Base-by-base conservation (phyloP, 2,329 filamentous ascomycete species). In the Verticillium longisporum region DNA sequence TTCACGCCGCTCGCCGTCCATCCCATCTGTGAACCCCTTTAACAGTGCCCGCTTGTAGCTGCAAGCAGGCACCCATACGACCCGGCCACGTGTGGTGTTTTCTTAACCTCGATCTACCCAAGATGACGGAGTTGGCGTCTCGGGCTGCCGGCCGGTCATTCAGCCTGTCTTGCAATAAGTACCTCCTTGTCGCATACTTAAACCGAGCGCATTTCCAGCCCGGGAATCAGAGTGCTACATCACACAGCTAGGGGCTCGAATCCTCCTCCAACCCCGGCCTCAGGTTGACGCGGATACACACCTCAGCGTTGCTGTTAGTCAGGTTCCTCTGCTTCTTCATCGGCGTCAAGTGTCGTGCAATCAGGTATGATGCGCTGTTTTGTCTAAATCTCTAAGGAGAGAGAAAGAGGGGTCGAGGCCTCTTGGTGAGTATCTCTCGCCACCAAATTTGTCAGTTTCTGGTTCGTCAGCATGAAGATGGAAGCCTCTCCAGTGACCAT, bases 201-300 rank as follows among this genome's bases (percentile, higher is more conserved):
- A 37, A 56, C 33, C 33, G 34, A 37, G 34, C 7, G 37, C 37
- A 58, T 45, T 56, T 58, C 21, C 21, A 34, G 45, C 36, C 55
- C 50, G 13, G 13, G 21, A 45, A 13, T 33, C 45, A 32, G 57
- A n/a, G 63, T 64, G 57, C 37, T 54, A 61, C 63, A 63, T 63
- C n/a, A 45, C 61, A 64, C 63, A 34, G 50, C 57, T 37, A 45
- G 37, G 45, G 18, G 6, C 11, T 6, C 45, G 10, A 9, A 4
- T 26, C 45, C 10, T 50, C 18, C 3, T 50, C 45, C 45, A 26
- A n/a, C 18, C 45, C 18, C 7, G 18, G 18, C 45, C 7, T 50
- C 45, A 10, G 45, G 7, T 21, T 50, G 45, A 26, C 4, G 45
- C 45, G 45, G 45, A 26, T 26, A 50, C 45, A 18, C 18, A 26